Percentiles rank a stretch among this genome's conserved stretches.
Evolutionary conservation across 2,329 filamentous ascomycete genomes (phyloP).

Genomic region (Chaetomium sp.): DNA sequence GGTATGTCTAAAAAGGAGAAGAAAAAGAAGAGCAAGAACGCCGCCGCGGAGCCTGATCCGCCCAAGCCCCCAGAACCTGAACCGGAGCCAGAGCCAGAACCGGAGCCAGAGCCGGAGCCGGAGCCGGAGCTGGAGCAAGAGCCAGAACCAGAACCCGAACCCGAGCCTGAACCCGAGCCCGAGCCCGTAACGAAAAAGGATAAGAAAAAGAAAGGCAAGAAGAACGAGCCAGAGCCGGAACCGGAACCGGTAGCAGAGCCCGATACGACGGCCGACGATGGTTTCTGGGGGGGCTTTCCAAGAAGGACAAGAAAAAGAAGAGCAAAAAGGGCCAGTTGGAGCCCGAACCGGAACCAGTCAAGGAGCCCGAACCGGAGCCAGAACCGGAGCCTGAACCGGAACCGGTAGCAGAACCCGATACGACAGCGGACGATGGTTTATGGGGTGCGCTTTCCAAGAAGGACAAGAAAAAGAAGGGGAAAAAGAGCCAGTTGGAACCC

Average conservation of each 20-base stretch:
- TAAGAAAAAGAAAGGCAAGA: too few relatives aligned
- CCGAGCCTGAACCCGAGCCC: too few relatives aligned
- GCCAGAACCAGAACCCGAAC: constrained; percentile 38
- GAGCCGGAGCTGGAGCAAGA: constrained; percentile 31
- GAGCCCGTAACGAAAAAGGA: too few relatives aligned
- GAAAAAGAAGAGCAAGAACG: constrained; percentile 32
- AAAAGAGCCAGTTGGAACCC: constrained; percentile 12
- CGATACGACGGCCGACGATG: constrained; percentile 26
- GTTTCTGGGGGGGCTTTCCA: constrained; percentile 36
- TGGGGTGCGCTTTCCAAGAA: constrained; percentile 40
- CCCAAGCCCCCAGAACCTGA: constrained; percentile 6
- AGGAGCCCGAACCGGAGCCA: too few relatives aligned
- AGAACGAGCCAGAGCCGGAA: constrained; percentile 36
- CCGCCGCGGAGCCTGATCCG: constrained; percentile 12
- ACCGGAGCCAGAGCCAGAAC: constrained; percentile 28
- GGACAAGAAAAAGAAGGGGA: constrained; percentile 44
- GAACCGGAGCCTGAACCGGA: constrained; percentile 34
- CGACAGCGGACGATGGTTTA: constrained; percentile 31
- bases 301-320: constrained; percentile 47
- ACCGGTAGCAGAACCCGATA: constrained; percentile 22
- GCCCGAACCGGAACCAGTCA: too few relatives aligned
- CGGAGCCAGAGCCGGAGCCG: constrained; percentile 22
- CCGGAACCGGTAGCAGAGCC: constrained; percentile 3
- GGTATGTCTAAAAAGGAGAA: constrained; percentile 26
- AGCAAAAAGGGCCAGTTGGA: too few relatives aligned